These are phyloP conservation scores for Pythium folliculosum DNA, from an alignment of 352 stramenopile genomes.

Conservation along the genomic window DNA sequence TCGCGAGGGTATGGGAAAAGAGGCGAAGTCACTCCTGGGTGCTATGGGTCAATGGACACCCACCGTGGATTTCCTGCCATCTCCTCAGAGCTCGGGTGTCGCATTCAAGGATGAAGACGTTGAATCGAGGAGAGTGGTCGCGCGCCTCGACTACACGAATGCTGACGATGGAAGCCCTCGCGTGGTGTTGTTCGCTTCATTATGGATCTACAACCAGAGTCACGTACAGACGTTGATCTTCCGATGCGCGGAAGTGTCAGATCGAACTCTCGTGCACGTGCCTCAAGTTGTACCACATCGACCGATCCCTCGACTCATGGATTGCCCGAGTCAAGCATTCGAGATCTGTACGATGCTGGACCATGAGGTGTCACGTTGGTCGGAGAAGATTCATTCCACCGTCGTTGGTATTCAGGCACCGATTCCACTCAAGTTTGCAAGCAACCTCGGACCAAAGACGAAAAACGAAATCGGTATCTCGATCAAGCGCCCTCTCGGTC, in stretches of 20 bases:
- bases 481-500: slow-evolving; percentile 80
- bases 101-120: slow-evolving; percentile 71
- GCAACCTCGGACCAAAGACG: slow-evolving; percentile 62
- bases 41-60: slow-evolving; percentile 53
- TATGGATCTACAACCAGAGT: slow-evolving; percentile 92
- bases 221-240: slow-evolving; percentile 81
- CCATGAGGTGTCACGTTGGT: slow-evolving; percentile 82
- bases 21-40: slow-evolving; percentile 64
- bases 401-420: slow-evolving; percentile 86
- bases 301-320: slow-evolving; percentile 78
- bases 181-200: slow-evolving; percentile 78
- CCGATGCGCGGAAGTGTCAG: slow-evolving; percentile 62
- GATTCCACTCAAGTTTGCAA: slow-evolving; percentile 77
- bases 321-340: slow-evolving; percentile 80
- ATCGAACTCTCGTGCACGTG: slow-evolving; percentile 42
- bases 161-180: slow-evolving; percentile 81
- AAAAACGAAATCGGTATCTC: slow-evolving; percentile 84
- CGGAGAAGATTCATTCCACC: slow-evolving; percentile 83
- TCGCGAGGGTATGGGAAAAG: slow-evolving; percentile 69
- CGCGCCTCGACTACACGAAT: slow-evolving; percentile 83
- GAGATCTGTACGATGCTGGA: slow-evolving; percentile 88
- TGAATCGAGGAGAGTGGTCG: slow-evolving; percentile 61
- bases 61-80: slow-evolving; percentile 76
- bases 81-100: slow-evolving; percentile 48
- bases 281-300: slow-evolving; percentile 69